Evolutionary conservation across 2,329 filamentous ascomycete genomes (phyloP).

Genomic region (Aureobasidium sp.): DNA sequence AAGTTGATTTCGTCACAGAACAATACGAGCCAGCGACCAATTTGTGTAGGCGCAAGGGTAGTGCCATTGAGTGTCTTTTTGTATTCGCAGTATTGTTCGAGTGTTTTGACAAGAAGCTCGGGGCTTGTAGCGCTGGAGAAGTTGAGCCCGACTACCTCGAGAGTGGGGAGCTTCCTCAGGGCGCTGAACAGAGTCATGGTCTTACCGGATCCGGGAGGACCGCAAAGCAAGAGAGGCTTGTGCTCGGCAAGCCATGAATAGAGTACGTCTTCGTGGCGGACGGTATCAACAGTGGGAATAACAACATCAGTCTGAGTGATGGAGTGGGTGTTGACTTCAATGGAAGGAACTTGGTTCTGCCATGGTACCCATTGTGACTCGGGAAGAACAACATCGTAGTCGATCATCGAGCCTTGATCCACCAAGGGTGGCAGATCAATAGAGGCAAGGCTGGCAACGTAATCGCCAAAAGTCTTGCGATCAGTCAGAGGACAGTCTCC

Average conservation of each 20-base stretch:
- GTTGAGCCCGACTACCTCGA: slow-evolving; percentile 98
- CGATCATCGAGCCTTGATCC: slow-evolving; percentile 73
- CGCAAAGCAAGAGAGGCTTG: slow-evolving; percentile 92
- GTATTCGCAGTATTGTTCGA: slow-evolving; percentile 99
- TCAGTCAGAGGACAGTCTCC: slow-evolving; percentile 87
- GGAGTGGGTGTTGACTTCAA: slow-evolving; percentile 97
- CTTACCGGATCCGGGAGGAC: slow-evolving; percentile 96
- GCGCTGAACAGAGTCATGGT: slow-evolving; percentile 99
- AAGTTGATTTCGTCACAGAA: slow-evolving; percentile 99
- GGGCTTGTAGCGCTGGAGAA: slow-evolving; percentile 98
- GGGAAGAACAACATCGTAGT: slow-evolving; percentile 86
- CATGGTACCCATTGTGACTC: slow-evolving; percentile 84
- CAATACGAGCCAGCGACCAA: slow-evolving; percentile 94
- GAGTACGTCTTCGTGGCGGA: slow-evolving; percentile 96
- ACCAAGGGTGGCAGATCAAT: slow-evolving; percentile 64
- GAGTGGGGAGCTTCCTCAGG: slow-evolving; percentile 90
- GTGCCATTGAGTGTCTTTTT: slow-evolving; percentile 97
- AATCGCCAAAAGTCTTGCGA: slow-evolving; percentile 83
- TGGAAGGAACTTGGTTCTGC: slow-evolving; percentile 88
- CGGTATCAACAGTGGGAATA: slow-evolving; percentile 93
- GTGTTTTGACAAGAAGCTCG: slow-evolving; percentile 96
- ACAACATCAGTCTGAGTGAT: slow-evolving; percentile 97
- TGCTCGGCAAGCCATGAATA: slow-evolving; percentile 99
- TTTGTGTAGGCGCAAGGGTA: slow-evolving; percentile 90
- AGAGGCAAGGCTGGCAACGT: slow-evolving; percentile 71